Conservation (phyloP, 169 alveolate genomes). For the Cystoisospora suis region DNA sequence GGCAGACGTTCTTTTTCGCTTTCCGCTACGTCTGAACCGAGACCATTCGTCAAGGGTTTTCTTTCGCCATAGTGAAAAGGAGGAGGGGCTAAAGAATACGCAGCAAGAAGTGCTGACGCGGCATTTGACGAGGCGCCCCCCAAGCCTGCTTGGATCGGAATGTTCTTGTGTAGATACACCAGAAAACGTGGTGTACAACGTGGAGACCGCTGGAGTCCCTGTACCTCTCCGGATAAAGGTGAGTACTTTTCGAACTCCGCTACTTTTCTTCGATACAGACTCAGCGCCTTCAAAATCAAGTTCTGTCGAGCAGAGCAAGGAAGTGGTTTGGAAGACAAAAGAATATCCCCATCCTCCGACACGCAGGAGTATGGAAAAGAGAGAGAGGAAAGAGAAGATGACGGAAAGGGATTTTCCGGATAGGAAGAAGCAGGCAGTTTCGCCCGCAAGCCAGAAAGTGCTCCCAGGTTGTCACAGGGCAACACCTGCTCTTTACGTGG, state of each 20-base stretch:
- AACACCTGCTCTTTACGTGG: no score
- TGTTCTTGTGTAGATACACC: not conserved
- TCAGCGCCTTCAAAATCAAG: conserved; percentile 44
- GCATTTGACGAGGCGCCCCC: conserved; percentile 60
- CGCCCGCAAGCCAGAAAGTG: no score
- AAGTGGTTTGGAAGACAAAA: not conserved
- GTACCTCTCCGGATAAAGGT: not conserved
- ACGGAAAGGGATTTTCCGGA: conserved; percentile 6
- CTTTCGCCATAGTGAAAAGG: not conserved
- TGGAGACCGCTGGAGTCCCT: not conserved
- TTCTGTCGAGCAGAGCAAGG: conserved; percentile 24
- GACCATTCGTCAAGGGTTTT: not conserved
- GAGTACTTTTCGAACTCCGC: no score
- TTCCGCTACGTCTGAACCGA: not conserved
- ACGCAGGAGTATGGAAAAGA: not conserved
- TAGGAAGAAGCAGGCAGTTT: no score
- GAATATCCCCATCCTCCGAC: conserved; percentile 22
- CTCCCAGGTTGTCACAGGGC: no score
- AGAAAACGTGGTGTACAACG: not conserved
- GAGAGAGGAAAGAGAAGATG: not conserved
- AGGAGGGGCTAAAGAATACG: conserved; percentile 15
- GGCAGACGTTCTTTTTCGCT: not conserved
- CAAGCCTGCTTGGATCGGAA: conserved; percentile 56
- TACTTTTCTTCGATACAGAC: not conserved
- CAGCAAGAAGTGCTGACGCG: conserved; percentile 51